These are phyloP conservation scores for Xylariaceae sp. DNA, from an alignment of 2,329 filamentous ascomycete species.

Conservation along the genomic window DNA sequence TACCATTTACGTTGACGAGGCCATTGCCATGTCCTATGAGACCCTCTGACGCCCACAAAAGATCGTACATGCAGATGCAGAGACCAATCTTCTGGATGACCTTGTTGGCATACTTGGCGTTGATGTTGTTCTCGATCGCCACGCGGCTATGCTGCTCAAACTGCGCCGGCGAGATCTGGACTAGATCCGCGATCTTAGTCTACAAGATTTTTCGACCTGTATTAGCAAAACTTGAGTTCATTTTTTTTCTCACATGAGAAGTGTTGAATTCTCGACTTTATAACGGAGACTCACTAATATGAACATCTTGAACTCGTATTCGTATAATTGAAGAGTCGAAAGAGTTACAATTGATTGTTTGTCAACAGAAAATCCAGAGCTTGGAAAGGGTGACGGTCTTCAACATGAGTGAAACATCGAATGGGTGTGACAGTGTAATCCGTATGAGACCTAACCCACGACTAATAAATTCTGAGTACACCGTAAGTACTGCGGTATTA, in stretches of 20 bases:
- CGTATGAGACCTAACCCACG: too few relatives aligned
- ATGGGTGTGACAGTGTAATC: too few relatives aligned
- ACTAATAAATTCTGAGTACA: too few relatives aligned
- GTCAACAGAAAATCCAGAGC: too few relatives aligned
- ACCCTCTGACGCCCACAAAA: constrained; percentile 84
- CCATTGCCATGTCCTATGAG: constrained; percentile 90
- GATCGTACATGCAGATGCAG: constrained; percentile 88
- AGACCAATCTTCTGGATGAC: constrained; percentile 92
- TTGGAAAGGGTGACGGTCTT: too few relatives aligned
- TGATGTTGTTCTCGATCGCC: constrained; percentile 94
- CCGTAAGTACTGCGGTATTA: too few relatives aligned
- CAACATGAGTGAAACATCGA: too few relatives aligned
- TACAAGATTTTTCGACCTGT: constrained; percentile 34
- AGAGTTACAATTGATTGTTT: background rate
- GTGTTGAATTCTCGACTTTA: too few relatives aligned
- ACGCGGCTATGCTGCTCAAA: constrained; percentile 77
- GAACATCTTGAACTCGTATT: constrained; percentile 15
- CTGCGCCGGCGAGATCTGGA: constrained; percentile 85
- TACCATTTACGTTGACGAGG: constrained; percentile 89
- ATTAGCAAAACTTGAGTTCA: background rate
- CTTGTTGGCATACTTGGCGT: constrained; percentile 89
- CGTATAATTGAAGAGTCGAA: background rate
- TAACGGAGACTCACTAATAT: constrained; percentile 17
- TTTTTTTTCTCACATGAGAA: background rate
- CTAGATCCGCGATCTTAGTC: constrained; percentile 91